These are phyloP conservation scores for Thelephora aurantiotincta DNA, from an alignment of 768 basidiomycete species.

Conservation along the genomic window DNA sequence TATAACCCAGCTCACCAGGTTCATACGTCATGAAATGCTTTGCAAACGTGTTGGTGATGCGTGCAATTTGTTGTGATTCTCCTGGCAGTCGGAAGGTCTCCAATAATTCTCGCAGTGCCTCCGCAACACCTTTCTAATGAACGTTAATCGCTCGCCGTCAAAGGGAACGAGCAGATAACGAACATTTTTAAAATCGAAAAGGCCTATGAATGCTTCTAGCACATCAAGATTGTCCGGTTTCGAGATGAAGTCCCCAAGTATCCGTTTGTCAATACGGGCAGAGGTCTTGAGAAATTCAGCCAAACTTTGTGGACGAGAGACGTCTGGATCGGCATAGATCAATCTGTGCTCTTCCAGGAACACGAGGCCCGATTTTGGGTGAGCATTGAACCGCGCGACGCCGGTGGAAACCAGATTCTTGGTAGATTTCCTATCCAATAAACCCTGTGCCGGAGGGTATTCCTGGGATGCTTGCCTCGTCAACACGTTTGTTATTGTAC, in stretches of 20 bases:
- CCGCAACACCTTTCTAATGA: constrained; percentile 79
- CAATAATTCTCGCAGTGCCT: constrained; percentile 89
- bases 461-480: constrained; percentile 22
- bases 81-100: constrained; percentile 93
- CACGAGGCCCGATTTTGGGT: constrained; percentile 81
- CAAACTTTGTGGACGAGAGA: constrained; percentile 51
- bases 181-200: constrained; percentile 86
- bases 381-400: constrained; percentile 77
- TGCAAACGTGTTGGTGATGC: constrained; percentile 93
- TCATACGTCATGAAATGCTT: constrained; percentile 75
- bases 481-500: background rate
- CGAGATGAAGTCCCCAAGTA: constrained; percentile 88
- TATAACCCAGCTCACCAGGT: constrained; percentile 39
- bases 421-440: constrained; percentile 60
- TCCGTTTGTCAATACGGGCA: constrained; percentile 78
- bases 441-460: constrained; percentile 38
- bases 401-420: constrained; percentile 81
- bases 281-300: constrained; percentile 80
- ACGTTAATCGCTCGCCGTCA: background rate
- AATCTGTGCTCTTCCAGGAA: constrained; percentile 91
- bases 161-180: constrained; percentile 14
- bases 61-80: constrained; percentile 83
- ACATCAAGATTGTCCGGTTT: constrained; percentile 77
- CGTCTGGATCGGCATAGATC: constrained; percentile 46
- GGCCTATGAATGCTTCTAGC: constrained; percentile 71